A percentile compares a stretch with the other conserved stretches of the same genome.
Conservation (phyloP, 2,329 filamentous ascomycete genomes). For the Calonectria multiphialidica region DNA sequence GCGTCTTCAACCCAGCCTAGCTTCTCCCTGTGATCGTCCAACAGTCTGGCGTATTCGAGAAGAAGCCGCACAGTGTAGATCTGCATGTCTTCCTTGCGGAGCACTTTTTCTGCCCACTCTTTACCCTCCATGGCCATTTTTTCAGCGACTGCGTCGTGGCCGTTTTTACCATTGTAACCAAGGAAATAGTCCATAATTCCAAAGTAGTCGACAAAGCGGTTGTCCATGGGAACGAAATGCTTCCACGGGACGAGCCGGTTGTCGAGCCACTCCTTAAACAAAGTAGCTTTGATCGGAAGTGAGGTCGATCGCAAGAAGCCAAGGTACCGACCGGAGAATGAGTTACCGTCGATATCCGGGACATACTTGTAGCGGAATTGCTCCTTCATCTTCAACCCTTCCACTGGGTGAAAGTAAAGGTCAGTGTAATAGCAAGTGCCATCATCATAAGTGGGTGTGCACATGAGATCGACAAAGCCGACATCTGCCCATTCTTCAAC, state of each 20-base stretch:
- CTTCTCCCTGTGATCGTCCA: conserved; percentile 62
- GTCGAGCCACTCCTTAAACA: conserved; percentile 88
- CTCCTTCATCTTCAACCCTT: conserved; percentile 58
- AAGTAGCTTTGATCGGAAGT: conserved; percentile 81
- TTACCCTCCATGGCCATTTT: conserved; percentile 75
- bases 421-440: conserved; percentile 62
- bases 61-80: conserved; percentile 76
- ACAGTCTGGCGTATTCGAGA: conserved; percentile 71
- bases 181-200: conserved; percentile 82
- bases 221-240: conserved; percentile 86
- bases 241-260: conserved; percentile 79
- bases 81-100: conserved; percentile 80
- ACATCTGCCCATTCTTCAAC: conserved; percentile 62
- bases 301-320: conserved; percentile 78
- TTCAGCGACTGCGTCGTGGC: conserved; percentile 70
- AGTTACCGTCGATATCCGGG: conserved; percentile 82
- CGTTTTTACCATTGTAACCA: conserved; percentile 62
- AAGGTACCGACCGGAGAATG: conserved; percentile 76
- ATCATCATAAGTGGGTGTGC: conserved; percentile 52
- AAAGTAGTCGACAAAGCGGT: conserved; percentile 78
- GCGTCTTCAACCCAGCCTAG: conserved; percentile 70
- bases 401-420: conserved; percentile 55
- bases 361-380: conserved; percentile 77
- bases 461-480: conserved; percentile 67
- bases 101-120: conserved; percentile 75